Percentiles rank a stretch among this genome's conserved stretches.
Conservation (phyloP, 495 filamentous ascomycete genomes). For the Neurospora terricola region DNA sequence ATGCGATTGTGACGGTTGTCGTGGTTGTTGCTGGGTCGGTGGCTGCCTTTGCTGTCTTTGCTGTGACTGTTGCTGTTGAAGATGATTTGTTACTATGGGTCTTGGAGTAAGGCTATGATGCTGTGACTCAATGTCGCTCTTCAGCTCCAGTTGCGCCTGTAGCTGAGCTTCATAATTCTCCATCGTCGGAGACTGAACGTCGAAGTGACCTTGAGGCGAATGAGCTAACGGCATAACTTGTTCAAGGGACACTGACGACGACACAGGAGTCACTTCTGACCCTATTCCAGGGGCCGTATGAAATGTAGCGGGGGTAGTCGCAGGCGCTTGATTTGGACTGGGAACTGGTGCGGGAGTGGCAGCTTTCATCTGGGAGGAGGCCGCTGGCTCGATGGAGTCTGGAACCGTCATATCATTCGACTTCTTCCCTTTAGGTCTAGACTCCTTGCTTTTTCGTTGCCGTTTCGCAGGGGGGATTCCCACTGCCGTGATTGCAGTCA, state of each 20-base stretch:
- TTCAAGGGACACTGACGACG: conserved; percentile 5
- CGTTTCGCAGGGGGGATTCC: conserved; percentile 16
- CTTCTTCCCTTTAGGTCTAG: conserved; percentile 3
- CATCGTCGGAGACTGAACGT: conserved; percentile 22
- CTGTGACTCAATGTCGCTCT: conserved; percentile 12
- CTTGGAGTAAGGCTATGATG: not conserved
- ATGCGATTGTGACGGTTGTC: conserved; percentile 7
- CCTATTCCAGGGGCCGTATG: not conserved
- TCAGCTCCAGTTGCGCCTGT: conserved; percentile 22
- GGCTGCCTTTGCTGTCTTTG: conserved; percentile 16
- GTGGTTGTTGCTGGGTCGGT: conserved; percentile 8
- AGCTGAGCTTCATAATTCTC: conserved; percentile 25
- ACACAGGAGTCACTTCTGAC: not conserved
- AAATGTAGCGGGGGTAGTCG: not conserved
- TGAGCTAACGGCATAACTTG: conserved; percentile 9
- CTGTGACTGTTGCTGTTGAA: conserved; percentile 17
- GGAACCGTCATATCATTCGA: not conserved
- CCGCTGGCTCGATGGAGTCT: not conserved
- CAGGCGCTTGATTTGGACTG: not conserved
- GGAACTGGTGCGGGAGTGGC: not conserved
- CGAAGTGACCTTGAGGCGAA: conserved; percentile 16
- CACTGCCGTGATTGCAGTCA: not conserved
- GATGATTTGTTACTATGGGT: conserved; percentile 7
- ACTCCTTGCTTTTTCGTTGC: conserved; percentile 14
- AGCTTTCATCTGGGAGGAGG: not conserved